Base-by-base conservation (phyloP, 73 alveolate species). In the Blepharisma stoltei region DNA sequence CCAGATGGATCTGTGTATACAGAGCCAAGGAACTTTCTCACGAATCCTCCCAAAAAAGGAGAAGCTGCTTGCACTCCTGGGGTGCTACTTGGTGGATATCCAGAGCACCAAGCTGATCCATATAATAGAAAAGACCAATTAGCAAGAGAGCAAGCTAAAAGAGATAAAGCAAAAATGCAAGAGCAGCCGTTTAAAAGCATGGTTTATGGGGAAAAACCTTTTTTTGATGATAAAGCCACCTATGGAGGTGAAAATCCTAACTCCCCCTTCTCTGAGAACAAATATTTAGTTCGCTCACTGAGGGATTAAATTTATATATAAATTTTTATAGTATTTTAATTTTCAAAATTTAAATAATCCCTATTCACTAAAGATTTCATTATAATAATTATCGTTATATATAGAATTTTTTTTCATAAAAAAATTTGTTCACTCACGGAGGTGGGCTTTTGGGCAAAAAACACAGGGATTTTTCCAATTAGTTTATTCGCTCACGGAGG, bases 161-260 rank as follows among this genome's bases (percentile, higher is more conserved):
- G 46, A 25, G 18, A 60, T 60, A 60, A 60, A 25, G 73, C 73
- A 20, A 60, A 60, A 60, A 60, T 60, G 73, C 73, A 60, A 25
- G 73, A 14, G 14, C 48, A 60, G 2, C 46, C 73, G 14, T 60
- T 60, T 60, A 20, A 60, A 20, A n/a, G 46, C 23, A n/a, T 38
- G 46, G 18, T 14, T 60, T 38, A n/a, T 14, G 23, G 46, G 46
- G 73, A 38, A 9, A n/a, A 25, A 25, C 37, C 14, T 0, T 60
- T 60, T 60, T 60, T 20, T 60, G 73, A 60, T 25, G 23, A 60
- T 47, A 11, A 20, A 9, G 0, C 14, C 18, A 60, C 73, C 45
- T 60, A 60, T 60, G 73, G 73, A 14, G 73, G 23, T 1, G 45
- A 8, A 14, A n/a, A n/a, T 5, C n/a, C 23, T 1, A 8, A n/a